These are phyloP conservation scores for Boletus vermiculosoides DNA, from an alignment of 768 basidiomycete species.

Conservation along the genomic window DNA sequence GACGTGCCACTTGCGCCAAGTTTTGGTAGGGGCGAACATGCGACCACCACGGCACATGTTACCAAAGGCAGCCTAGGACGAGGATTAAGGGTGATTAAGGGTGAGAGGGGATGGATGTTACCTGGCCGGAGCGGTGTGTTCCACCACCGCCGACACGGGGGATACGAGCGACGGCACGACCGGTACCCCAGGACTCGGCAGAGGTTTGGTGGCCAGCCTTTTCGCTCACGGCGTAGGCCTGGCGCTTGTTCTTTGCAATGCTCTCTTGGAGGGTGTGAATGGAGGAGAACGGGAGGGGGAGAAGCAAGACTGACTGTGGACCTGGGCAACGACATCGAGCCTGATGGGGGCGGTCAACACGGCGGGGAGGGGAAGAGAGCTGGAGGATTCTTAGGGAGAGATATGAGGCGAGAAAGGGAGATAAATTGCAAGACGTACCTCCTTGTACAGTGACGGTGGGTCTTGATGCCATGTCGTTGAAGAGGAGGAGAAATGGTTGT, in stretches of 20 bases:
- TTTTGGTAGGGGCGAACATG: constrained; percentile 99
- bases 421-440: background rate
- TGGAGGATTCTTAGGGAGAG: constrained; percentile 66
- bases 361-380: constrained; percentile 89
- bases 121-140: constrained; percentile 97
- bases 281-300: background rate
- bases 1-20: constrained; percentile 99
- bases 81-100: constrained; percentile 2
- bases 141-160: constrained; percentile 99
- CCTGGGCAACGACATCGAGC: constrained; percentile 96
- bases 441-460: constrained; percentile 89
- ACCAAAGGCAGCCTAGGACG: constrained; percentile 87
- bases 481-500: constrained; percentile 2
- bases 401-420: background rate
- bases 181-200: constrained; percentile 99
- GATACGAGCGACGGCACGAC: constrained; percentile 99
- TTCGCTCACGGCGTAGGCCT: constrained; percentile 94
- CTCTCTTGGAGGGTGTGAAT: constrained; percentile 59
- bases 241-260: constrained; percentile 96
- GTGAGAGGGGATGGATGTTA: constrained; percentile 22
- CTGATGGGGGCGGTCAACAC: constrained; percentile 98
- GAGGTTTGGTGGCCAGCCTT: constrained; percentile 99
- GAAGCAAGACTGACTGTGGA: constrained; percentile 99
- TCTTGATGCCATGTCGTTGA: constrained; percentile 81
- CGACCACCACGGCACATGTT: constrained; percentile 99